Evolutionary conservation across 176 grass and related monocot species (phyloP), one percentile per base, ranked within the genome.

Genomic region (Avena insularis): DNA sequence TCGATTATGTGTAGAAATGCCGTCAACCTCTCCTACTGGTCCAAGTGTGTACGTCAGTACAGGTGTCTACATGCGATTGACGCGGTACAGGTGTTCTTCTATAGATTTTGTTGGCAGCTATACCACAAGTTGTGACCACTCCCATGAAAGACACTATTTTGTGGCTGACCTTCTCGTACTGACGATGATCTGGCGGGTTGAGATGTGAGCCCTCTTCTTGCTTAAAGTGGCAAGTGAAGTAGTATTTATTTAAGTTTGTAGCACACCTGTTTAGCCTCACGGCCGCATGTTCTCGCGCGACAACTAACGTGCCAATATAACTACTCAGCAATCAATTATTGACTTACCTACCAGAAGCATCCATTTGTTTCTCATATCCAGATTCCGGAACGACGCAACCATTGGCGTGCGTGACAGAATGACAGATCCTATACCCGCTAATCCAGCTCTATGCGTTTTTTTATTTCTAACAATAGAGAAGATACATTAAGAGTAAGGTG

Each of bases 261-360:
- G 58, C 56, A 62, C 80, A 84, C 80, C 60, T 87, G 79, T 77
- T 78, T 19, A 25, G 59, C 56, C 79, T 84, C 73, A 56, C 3
- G 31, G 65, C 82, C 78, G 75, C 82, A 80, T 46, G 12, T 80
- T 69, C 17, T 29, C 2, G 38, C 16, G 16, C 2, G 25, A 46
- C 51, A 25, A 13, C 25, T 12, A 67, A 0, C 66, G 47, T 82
- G 63, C 15, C 53, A 29, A 16, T 16, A 33, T 90, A 69, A 84
- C 21, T 68, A 75, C 25, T 13, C 72, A 35, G 9, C 43, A 47
- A 45, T 48, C 31, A 79, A 84, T 84, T 68, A 75, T 80, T 67
- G 85, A 84, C 81, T 80, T 83, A 59, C 80, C 75, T 83, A 59
- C 80, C 75, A 17, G 75, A 84, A 84, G 25, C 65, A 25, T 84